Evolutionary conservation across 768 basidiomycete species (phyloP).

Genomic region (Sporobolomyces roseus): DNA sequence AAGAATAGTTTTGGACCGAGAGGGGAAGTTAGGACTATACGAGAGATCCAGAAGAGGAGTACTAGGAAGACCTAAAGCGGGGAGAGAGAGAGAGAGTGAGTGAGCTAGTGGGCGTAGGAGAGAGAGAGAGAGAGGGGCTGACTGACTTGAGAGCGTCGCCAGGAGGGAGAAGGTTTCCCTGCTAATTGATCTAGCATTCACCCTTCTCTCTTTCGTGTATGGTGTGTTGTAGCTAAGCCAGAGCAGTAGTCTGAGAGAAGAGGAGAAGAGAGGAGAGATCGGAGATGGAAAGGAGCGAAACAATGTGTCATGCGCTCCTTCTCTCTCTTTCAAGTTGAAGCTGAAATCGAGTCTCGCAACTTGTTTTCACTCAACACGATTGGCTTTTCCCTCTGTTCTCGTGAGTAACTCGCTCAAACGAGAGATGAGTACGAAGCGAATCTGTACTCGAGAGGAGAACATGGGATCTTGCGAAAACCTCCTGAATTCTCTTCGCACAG

Average conservation of each 20-base stretch:
- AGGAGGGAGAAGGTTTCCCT: slow-evolving; percentile 80
- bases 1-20: slow-evolving; percentile 62
- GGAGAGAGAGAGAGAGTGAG: neutral
- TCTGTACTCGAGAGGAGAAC: no score
- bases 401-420: no score
- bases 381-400: no score
- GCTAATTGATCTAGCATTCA: slow-evolving; percentile 88
- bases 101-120: neutral
- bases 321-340: neutral
- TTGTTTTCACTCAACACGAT: no score
- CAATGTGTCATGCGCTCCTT: no score
- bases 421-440: no score
- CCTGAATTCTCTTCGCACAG: no score
- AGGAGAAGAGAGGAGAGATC: neutral
- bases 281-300: neutral
- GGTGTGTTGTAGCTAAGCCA: neutral
- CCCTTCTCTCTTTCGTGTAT: neutral
- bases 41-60: slow-evolving; percentile 84
- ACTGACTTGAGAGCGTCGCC: slow-evolving; percentile 50
- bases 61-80: slow-evolving; percentile 73
- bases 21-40: slow-evolving; percentile 64
- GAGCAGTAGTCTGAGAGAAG: neutral
- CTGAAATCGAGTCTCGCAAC: no score
- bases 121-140: neutral
- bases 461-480: no score